Evolutionary conservation across 768 basidiomycete species (phyloP).

Genomic region (Auricularia sp.): DNA sequence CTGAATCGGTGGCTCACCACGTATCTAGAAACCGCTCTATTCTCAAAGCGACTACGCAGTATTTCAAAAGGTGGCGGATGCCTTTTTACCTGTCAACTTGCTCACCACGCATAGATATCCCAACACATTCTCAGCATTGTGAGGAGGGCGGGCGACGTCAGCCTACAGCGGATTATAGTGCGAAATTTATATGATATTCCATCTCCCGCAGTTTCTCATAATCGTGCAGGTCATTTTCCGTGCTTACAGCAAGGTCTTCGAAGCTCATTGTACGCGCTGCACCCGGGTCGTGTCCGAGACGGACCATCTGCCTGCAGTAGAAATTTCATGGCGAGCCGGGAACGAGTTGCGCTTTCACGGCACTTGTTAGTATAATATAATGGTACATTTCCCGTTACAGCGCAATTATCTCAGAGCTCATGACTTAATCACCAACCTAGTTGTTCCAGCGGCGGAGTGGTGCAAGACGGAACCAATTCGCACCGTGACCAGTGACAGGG

Average conservation of each 20-base stretch:
- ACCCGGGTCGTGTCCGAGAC: conserved; percentile 58
- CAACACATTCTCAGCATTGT: conserved; percentile 58
- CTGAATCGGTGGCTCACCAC: conserved; percentile 5
- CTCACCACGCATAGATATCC: conserved; percentile 27
- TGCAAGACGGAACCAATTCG: too few species aligned
- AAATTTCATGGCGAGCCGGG: not conserved
- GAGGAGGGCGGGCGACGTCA: conserved; percentile 41
- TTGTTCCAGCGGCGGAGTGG: too few species aligned
- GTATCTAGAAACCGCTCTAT: conserved; percentile 50
- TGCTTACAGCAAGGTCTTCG: conserved; percentile 53
- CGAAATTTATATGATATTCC: conserved; percentile 9
- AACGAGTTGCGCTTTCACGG: not conserved
- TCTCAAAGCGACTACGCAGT: conserved; percentile 58
- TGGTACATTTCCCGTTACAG: too few species aligned
- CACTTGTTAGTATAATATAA: too few species aligned
- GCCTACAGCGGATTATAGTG: conserved; percentile 47
- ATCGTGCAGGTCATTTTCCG: conserved; percentile 37
- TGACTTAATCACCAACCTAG: too few species aligned
- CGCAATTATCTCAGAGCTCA: too few species aligned
- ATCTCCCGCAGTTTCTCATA: conserved; percentile 8
- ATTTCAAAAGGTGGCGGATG: conserved; percentile 33
- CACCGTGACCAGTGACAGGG: not conserved
- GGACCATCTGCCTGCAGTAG: conserved; percentile 64
- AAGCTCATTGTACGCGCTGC: conserved; percentile 50
- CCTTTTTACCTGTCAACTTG: not conserved